These are phyloP conservation scores for Sporothrix brasiliensis DNA, from an alignment of 2,329 filamentous ascomycete genomes.

Conservation along the genomic window DNA sequence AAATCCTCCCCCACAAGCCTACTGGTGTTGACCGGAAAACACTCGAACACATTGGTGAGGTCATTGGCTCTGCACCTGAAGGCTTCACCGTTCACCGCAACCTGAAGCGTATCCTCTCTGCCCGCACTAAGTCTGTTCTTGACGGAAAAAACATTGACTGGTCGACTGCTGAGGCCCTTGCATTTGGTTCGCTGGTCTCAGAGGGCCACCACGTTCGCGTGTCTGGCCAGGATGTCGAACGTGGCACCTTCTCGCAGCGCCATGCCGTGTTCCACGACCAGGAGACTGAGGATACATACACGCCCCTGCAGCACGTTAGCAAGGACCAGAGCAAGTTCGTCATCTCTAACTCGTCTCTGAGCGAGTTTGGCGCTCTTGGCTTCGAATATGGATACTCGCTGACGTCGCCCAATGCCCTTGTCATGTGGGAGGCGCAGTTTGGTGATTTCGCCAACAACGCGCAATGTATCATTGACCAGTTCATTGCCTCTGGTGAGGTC, in stretches of 20 bases:
- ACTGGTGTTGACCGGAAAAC: slow-evolving; percentile 76
- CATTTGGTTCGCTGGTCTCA: slow-evolving; percentile 85
- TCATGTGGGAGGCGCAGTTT: slow-evolving; percentile 99
- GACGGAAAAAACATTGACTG: slow-evolving; percentile 97
- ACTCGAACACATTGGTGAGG: slow-evolving; percentile 78
- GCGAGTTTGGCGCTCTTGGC: slow-evolving; percentile 73
- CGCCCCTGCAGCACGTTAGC: slow-evolving; percentile 84
- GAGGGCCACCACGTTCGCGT: slow-evolving; percentile 98
- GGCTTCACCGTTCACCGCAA: slow-evolving; percentile 91
- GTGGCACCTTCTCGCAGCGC: slow-evolving; percentile 98
- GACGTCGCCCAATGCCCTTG: slow-evolving; percentile 92
- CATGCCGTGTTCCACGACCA: slow-evolving; percentile 98
- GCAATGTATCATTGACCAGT: slow-evolving; percentile 98
- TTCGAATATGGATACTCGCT: slow-evolving; percentile 99
- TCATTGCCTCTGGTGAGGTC: slow-evolving; percentile 93
- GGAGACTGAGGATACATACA: slow-evolving; percentile 89
- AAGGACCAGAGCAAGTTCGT: slow-evolving; percentile 94
- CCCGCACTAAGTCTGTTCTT: slow-evolving; percentile 85
- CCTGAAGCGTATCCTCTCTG: slow-evolving; percentile 90
- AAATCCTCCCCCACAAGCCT: slow-evolving; percentile 87
- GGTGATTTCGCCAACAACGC: slow-evolving; percentile 99
- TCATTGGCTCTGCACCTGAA: slow-evolving; percentile 77
- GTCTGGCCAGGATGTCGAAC: slow-evolving; percentile 97
- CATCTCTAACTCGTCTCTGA: slow-evolving; percentile 91
- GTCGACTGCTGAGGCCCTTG: slow-evolving; percentile 93